phyloP scores from a whole-genome alignment of 805 yeast genomes.

The Candida parachauliodes region DNA sequence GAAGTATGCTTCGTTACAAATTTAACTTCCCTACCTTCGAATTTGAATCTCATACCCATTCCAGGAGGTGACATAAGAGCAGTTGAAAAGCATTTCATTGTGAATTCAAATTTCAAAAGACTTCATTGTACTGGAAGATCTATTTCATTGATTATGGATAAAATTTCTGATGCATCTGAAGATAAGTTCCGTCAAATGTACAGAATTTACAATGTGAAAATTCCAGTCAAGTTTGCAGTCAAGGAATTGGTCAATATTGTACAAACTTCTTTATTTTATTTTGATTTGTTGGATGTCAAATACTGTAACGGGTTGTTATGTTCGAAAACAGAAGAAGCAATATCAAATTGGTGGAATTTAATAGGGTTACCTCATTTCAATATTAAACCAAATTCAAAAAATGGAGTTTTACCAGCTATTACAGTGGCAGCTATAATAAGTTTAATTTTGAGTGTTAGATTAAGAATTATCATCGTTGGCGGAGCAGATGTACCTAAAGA shows the following conservation, averaged over 20 bases:
- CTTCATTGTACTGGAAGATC: constrained; percentile 85
- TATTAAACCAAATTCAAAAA: constrained; percentile 41
- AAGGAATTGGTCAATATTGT: constrained; percentile 68
- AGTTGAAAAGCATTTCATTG: constrained; percentile 56
- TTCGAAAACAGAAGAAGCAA: constrained; percentile 67
- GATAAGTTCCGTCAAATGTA: constrained; percentile 79
- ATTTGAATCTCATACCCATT: constrained; percentile 66
- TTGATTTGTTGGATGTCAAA: constrained; percentile 62
- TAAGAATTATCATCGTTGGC: constrained; percentile 46
- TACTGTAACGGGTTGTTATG: constrained; percentile 86
- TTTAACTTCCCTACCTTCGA: constrained; percentile 74
- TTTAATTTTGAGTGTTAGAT: constrained; percentile 63
- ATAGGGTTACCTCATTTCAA: constrained; percentile 55
- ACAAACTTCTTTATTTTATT: constrained; percentile 76
- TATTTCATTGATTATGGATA: constrained; percentile 58
- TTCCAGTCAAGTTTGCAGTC: constrained; percentile 64
- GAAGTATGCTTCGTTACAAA: constrained; percentile 70
- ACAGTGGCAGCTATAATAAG: constrained; percentile 82
- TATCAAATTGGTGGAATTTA: constrained; percentile 76
- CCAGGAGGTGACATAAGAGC: constrained; percentile 53
- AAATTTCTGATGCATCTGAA: constrained; percentile 71
- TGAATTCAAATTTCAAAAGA: constrained; percentile 74
- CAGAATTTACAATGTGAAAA: constrained; percentile 46
- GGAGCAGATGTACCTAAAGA: constrained; percentile 68
- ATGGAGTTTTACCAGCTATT: constrained; percentile 57